Percentiles rank a stretch among this genome's conserved stretches.
phyloP scores from a whole-genome alignment of 371 early-diverging fungal species.

The Mortierella sp. region DNA sequence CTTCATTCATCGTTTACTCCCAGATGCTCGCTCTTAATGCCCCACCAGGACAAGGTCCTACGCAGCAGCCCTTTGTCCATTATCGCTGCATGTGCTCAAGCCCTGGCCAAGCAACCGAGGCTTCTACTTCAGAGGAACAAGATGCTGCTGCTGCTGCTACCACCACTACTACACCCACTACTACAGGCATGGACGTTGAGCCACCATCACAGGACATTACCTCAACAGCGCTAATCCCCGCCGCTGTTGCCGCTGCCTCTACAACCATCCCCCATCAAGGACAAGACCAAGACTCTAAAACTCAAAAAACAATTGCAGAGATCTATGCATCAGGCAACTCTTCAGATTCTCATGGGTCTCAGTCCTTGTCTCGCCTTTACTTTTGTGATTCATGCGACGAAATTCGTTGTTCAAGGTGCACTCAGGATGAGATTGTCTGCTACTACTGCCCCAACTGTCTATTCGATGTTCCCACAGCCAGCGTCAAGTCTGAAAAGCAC shows the following conservation, averaged over 20 bases:
- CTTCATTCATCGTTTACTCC: not conserved
- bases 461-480: conserved; percentile 96
- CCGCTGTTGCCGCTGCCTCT: not conserved
- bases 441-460: conserved; percentile 96
- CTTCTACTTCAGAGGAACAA: not conserved
- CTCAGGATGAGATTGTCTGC: conserved; percentile 86
- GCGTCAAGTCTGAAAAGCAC: conserved; percentile 93
- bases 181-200: not conserved
- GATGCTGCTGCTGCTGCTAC: too few relatives aligned
- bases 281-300: not conserved
- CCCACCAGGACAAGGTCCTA: conserved; percentile 45
- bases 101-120: conserved; percentile 29
- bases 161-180: not conserved
- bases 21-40: conserved; percentile 52
- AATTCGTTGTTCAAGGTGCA: conserved; percentile 85
- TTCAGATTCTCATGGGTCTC: conserved; percentile 46
- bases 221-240: conserved; percentile 17
- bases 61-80: conserved; percentile 48
- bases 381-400: conserved; percentile 91
- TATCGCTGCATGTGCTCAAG: conserved; percentile 57
- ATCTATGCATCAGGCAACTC: conserved; percentile 45
- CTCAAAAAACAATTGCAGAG: conserved; percentile 23
- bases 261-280: conserved; percentile 5
- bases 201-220: conserved; percentile 1
- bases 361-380: conserved; percentile 81